Base-by-base conservation (phyloP, 2,329 filamentous ascomycete genomes). In the Claviceps sp. region DNA sequence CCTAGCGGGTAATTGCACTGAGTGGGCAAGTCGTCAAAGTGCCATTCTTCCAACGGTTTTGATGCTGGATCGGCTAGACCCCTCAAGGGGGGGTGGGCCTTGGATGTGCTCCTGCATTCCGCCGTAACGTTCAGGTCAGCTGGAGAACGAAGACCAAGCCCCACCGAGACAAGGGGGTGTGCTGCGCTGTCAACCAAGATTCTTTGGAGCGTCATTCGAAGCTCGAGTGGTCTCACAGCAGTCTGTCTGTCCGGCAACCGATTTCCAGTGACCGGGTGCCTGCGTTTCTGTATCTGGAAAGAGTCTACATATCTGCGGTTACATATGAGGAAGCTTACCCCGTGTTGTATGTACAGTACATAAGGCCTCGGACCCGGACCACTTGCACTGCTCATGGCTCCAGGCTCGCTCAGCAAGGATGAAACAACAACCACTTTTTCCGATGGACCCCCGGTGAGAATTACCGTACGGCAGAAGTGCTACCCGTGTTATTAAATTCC, bases 11-110 rank as follows among this genome's bases (percentile, higher is more conserved):
- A 53, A 53, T 45, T 50, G 50, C 44, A 47, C 50, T 43, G 40
- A 54, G 52, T 51, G 41, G 45, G 52, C 24, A 50, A 51, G 26
- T 40, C 24, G 40, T 52, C 30, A 11, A 34, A 52, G 51, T 53
- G 54, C 50, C 52, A 54, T 47, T 50, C 48, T 36, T 20, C 43
- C 52, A 57, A 55, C 56, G 54, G 55, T 50, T 52, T 9, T 47
- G 26, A 30, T 56, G 50, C 43, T 52, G 51, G 53, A 48, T 48
- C 52, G 54, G 45, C 47, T 45, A 46, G 49, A 36, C 9, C 37
- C 18, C 37, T 26, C 14, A 22, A 16, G 20, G 18, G 41, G 40
- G 48, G 26, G 41, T 14, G 40, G 20, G 6, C 2, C 7, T 44
- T 45, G 14, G 44, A 30, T 5, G 5, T 26, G 34, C 41, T 18